Evolutionary conservation across 2,329 filamentous ascomycete genomes (phyloP), one percentile per base, ranked within the genome.

Genomic region (Westerdykella ornata): DNA sequence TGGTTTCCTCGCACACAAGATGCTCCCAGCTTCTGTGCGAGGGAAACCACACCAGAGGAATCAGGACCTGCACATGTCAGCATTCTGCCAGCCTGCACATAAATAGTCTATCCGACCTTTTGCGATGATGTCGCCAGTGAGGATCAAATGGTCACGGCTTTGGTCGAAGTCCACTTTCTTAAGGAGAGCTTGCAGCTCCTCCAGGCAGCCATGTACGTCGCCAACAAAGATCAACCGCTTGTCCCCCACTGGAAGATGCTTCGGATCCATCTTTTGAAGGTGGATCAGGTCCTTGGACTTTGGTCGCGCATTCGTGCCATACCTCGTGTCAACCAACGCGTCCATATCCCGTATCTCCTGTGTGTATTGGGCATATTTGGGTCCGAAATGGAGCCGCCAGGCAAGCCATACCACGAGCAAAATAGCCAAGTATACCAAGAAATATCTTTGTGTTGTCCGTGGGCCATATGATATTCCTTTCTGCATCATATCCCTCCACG

Each of bases 1-100:
- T 95, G 86, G 67, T 96, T 96, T 14, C 92, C 92, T 38, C 90
- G 82, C 7, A 97, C 88, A 47, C 81, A 86, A 20, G 82, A 86
- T 16, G 90, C 89, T 38, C 78, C 77, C 29, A 90, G 68, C 12
- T 76, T 68, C 62, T 88, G 84, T 29, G 87, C 82, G 32, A 88
- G 72, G 43, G 84, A 78, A 36, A 97, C 74, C 1, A 95, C 86
- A 29, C 82, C 87, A 1, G 74, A 57, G 22, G 85, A 90, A 66
- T 95, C 82, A 9, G 89, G 88, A 0, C 90, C 59, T 54, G 28
- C 2, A 11, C 15, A 26, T 32, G 42, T 54, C 31, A 50, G 44
- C 29, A 22, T 17, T 11, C 6, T 15, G 35, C 11, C 3, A 7
- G 14, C n/a, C 6, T 7, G 18, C 13, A 14, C 2, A 37, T 16